These are phyloP conservation scores for Podila clonocystis DNA, from an alignment of 192 early-diverging fungal genomes.

Conservation along the genomic window DNA sequence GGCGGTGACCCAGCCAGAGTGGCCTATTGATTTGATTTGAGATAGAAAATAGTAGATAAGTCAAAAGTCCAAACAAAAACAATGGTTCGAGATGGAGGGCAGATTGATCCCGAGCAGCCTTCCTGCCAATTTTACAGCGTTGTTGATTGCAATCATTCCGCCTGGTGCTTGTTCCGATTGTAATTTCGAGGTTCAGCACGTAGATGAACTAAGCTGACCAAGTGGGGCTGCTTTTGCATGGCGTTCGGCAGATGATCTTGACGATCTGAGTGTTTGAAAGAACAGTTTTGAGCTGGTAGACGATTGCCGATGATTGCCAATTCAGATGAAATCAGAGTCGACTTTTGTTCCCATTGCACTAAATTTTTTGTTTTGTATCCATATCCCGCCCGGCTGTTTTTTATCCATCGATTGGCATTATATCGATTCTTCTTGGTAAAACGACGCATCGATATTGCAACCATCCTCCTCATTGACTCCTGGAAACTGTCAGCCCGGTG, in stretches of 20 bases:
- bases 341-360: neutral
- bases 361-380: neutral
- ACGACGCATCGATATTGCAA: slow-evolving; percentile 6
- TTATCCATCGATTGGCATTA: slow-evolving; percentile 37
- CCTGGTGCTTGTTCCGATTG: too few species aligned
- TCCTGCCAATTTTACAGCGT: too few species aligned
- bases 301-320: neutral
- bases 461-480: neutral
- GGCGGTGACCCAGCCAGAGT: slow-evolving; percentile 93
- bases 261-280: neutral
- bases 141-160: too few species aligned
- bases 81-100: too few species aligned
- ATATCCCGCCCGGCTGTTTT: neutral
- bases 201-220: too few species aligned
- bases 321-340: neutral
- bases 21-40: slow-evolving; percentile 59
- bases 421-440: neutral
- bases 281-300: neutral
- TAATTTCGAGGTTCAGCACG: too few species aligned
- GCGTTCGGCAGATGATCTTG: too few species aligned
- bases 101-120: too few species aligned
- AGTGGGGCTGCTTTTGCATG: too few species aligned
- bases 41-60: neutral
- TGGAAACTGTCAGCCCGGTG: too few species aligned
- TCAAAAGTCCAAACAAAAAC: neutral